phyloP scores from a whole-genome alignment of 768 basidiomycete species.

The Kwoniella sp. region DNA sequence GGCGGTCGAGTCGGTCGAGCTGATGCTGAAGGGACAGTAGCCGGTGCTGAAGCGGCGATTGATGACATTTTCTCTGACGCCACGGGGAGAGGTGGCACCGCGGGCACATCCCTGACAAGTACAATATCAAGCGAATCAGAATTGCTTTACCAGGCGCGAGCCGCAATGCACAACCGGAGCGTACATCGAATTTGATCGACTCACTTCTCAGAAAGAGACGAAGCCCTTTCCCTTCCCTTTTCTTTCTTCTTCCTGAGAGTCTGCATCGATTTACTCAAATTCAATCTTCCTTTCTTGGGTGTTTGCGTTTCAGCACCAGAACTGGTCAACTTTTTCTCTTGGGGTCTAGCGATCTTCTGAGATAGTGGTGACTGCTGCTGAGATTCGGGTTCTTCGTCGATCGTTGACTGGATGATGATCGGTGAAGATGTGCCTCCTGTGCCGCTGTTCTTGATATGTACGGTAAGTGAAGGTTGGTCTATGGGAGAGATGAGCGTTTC shows the following conservation, averaged over 20 bases:
- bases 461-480: slow-evolving; percentile 11
- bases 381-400: slow-evolving; percentile 10
- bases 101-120: background rate
- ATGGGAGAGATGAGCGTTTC: slow-evolving; percentile 17
- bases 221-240: slow-evolving; percentile 19
- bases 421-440: background rate
- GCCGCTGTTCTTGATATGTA: slow-evolving; percentile 11
- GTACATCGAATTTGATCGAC: too few relatives aligned
- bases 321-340: background rate
- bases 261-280: slow-evolving; percentile 35
- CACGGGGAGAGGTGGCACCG: slow-evolving; percentile 16
- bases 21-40: background rate
- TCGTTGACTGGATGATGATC: slow-evolving; percentile 8
- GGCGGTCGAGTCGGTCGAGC: slow-evolving; percentile 6
- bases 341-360: background rate
- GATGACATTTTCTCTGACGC: background rate
- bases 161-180: too few relatives aligned
- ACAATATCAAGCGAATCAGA: background rate
- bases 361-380: background rate
- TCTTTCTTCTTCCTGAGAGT: slow-evolving; percentile 24
- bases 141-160: too few relatives aligned
- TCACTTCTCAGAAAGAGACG: slow-evolving; percentile 24
- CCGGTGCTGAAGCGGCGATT: too few relatives aligned
- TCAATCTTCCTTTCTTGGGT: slow-evolving; percentile 22
- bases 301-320: slow-evolving; percentile 8